Percentiles rank a stretch among this genome's conserved stretches.
These are phyloP conservation scores for Ustilago cynodontis DNA, from an alignment of 1,284 basidiomycete species.

Conservation along the genomic window DNA sequence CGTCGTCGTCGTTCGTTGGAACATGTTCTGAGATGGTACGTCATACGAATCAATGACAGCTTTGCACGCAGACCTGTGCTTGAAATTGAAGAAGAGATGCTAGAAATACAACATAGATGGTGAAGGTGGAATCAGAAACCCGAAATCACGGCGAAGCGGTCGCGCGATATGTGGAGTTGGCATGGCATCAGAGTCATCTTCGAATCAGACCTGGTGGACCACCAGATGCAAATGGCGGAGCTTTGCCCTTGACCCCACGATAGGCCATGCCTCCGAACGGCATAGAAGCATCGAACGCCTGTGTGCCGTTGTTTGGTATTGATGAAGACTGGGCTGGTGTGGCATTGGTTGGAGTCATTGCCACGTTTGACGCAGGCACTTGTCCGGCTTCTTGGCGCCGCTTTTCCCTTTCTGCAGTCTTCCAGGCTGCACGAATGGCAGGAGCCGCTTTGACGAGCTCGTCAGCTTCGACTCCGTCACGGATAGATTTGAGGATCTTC, in stretches of 20 bases:
- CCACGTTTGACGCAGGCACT: constrained; percentile 11
- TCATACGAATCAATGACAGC: background rate
- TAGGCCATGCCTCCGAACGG: constrained; percentile 49
- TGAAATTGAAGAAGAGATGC: constrained; percentile 1
- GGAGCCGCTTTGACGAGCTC: constrained; percentile 55
- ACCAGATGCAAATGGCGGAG: constrained; percentile 38
- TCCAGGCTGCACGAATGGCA: constrained; percentile 61
- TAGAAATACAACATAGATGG: constrained; percentile 40
- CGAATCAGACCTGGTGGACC: constrained; percentile 32
- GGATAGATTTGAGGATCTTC: constrained; percentile 63
- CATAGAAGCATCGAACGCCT: constrained; percentile 21
- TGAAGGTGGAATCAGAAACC: constrained; percentile 5
- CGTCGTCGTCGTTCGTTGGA: no score
- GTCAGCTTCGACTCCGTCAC: constrained; percentile 64
- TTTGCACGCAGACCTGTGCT: background rate
- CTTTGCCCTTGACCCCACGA: constrained; percentile 44
- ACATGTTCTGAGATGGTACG: no score
- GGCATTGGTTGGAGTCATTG: background rate
- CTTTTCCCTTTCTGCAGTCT: constrained; percentile 50
- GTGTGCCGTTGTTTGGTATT: background rate
- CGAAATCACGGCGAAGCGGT: background rate
- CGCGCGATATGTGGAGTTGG: background rate
- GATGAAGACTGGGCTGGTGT: background rate
- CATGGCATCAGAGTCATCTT: constrained; percentile 13
- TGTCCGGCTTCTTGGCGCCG: constrained; percentile 32